These are phyloP conservation scores for Theileria parva DNA, from an alignment of 169 alveolate genomes.

Conservation along the genomic window DNA sequence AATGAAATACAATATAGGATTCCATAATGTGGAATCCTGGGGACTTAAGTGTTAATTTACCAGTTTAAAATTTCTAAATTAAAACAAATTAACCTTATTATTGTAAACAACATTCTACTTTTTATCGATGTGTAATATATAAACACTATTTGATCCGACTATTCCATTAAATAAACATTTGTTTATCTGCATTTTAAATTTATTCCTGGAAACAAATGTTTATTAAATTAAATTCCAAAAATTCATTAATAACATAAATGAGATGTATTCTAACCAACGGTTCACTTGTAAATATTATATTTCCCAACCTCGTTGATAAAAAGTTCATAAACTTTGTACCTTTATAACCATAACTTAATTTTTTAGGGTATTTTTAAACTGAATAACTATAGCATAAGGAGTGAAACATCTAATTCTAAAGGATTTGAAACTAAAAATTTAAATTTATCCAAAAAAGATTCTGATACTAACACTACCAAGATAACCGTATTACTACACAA, in stretches of 20 bases:
- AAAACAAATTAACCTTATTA: not conserved
- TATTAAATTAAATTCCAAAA: not conserved
- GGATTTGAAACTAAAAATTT: not conserved
- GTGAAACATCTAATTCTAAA: conserved; percentile 14
- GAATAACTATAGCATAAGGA: conserved; percentile 12
- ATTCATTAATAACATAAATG: conserved; percentile 1
- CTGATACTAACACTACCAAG: conserved; percentile 11
- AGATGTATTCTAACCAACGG: conserved; percentile 1
- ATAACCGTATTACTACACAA: conserved; percentile 54
- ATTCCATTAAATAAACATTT: not conserved
- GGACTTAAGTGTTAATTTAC: not conserved
- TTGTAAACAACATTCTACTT: not conserved
- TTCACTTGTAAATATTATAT: conserved; percentile 31
- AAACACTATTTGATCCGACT: not conserved
- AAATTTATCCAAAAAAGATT: conserved; percentile 6
- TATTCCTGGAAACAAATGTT: not conserved
- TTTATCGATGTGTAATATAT: conserved; percentile 7
- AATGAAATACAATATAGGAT: not conserved
- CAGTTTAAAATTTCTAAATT: not conserved
- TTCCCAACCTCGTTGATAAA: conserved; percentile 42
- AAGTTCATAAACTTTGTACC: conserved; percentile 39
- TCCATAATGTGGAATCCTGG: conserved; percentile 8
- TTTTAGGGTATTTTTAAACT: conserved; percentile 36
- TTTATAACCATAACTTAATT: not conserved
- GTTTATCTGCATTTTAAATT: not conserved